Conservation (phyloP, 2,329 filamentous ascomycete species). For the Alternaria incomplexa region DNA sequence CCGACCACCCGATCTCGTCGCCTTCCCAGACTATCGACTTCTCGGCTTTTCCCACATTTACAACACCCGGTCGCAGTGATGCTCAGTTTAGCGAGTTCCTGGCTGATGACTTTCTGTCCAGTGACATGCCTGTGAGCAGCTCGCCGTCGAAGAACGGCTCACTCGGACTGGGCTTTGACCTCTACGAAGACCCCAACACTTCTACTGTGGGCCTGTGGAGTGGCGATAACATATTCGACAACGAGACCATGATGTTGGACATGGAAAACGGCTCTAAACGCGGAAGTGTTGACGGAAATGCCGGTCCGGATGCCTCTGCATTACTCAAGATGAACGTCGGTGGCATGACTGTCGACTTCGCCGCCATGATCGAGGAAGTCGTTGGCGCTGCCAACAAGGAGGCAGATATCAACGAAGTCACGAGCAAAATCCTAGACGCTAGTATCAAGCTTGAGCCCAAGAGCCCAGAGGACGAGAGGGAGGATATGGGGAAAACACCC, state of each 20-base stretch:
- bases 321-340: slow-evolving; percentile 36
- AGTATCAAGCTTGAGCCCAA: slow-evolving; percentile 2
- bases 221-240: slow-evolving; percentile 42
- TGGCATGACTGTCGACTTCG: slow-evolving; percentile 42
- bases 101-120: slow-evolving; percentile 43
- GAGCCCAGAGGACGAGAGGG: slow-evolving; percentile 16
- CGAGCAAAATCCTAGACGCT: neutral
- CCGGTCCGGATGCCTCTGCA: slow-evolving; percentile 15
- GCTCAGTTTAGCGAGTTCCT: slow-evolving; percentile 38
- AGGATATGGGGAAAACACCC: slow-evolving; percentile 19
- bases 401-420: slow-evolving; percentile 2
- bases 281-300: slow-evolving; percentile 5
- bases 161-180: slow-evolving; percentile 36
- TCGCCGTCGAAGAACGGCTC: slow-evolving; percentile 37
- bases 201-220: slow-evolving; percentile 43
- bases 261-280: slow-evolving; percentile 16
- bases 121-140: slow-evolving; percentile 46
- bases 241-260: slow-evolving; percentile 33
- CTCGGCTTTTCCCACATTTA: slow-evolving; percentile 44
- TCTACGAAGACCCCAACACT: slow-evolving; percentile 48
- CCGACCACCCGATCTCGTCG: slow-evolving; percentile 38
- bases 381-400: slow-evolving; percentile 28
- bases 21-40: slow-evolving; percentile 41
- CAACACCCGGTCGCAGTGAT: slow-evolving; percentile 32
- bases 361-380: slow-evolving; percentile 47